phyloP scores from a whole-genome alignment of 2,329 filamentous ascomycete species.

The Alternaria ethzedia region DNA sequence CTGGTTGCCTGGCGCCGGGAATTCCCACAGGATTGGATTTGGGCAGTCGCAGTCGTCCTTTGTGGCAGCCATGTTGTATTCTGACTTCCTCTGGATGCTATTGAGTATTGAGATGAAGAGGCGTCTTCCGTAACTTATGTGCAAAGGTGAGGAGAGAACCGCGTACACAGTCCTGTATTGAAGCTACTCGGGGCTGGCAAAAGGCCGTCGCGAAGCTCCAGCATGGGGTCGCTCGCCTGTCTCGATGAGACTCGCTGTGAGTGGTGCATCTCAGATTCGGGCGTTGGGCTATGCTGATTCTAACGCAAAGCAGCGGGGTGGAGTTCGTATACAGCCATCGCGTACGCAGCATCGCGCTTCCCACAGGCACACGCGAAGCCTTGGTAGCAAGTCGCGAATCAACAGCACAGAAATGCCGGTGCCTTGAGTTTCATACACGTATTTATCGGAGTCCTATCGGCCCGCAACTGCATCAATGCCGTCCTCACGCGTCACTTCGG shows the following conservation, averaged over 20 bases:
- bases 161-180: neutral
- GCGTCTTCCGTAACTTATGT: neutral
- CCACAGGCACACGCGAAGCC: neutral
- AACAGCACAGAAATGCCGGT: neutral
- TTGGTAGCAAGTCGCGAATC: neutral
- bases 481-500: neutral
- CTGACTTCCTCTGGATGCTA: neutral
- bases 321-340: neutral
- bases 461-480: neutral
- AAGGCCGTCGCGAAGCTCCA: neutral
- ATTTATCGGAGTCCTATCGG: neutral
- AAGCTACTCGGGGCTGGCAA: neutral
- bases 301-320: neutral
- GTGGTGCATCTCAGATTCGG: neutral
- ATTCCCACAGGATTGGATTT: neutral
- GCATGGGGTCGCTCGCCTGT: neutral
- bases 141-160: neutral
- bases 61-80: neutral
- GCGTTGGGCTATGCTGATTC: neutral
- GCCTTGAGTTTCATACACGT: neutral
- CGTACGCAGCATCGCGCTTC: neutral
- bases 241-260: neutral
- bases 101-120: neutral
- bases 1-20: neutral
- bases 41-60: neutral